Percentiles rank a stretch among this genome's conserved stretches.
These are phyloP conservation scores for Ceratobasidium sp. DNA, from an alignment of 1,284 basidiomycete species.

Conservation along the genomic window DNA sequence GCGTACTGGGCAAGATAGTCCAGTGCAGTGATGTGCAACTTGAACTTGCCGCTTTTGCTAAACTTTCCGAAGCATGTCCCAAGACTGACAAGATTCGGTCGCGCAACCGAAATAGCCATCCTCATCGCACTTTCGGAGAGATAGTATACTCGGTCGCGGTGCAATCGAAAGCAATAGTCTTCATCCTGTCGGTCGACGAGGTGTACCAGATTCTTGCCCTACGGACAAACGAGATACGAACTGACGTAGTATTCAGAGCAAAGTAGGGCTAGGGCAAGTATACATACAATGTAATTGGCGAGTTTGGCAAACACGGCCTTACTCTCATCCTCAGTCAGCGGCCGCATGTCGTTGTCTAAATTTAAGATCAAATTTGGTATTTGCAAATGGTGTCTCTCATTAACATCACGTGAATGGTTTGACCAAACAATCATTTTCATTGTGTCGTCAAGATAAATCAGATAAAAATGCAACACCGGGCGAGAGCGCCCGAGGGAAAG, in stretches of 20 bases:
- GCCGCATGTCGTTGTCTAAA: constrained; percentile 64
- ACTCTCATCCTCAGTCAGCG: constrained; percentile 85
- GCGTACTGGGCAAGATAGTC: constrained; percentile 97
- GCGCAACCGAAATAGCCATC: constrained; percentile 88
- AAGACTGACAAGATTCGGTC: constrained; percentile 90
- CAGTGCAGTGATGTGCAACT: constrained; percentile 92
- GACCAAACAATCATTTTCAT: not conserved
- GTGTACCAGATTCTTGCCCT: constrained; percentile 91
- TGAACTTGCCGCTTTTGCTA: constrained; percentile 97
- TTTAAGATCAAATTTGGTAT: constrained; percentile 37
- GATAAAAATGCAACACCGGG: constrained; percentile 22
- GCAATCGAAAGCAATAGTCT: constrained; percentile 88
- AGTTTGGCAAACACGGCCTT: constrained; percentile 89
- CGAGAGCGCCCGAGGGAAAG: constrained; percentile 30
- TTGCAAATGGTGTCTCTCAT: not conserved
- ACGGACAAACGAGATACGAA: not conserved
- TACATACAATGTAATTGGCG: constrained; percentile 85
- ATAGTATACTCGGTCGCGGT: constrained; percentile 92
- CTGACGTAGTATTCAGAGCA: not conserved
- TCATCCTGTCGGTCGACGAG: constrained; percentile 86
- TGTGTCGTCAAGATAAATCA: not conserved
- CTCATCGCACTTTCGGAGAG: constrained; percentile 94
- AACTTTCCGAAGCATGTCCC: constrained; percentile 99
- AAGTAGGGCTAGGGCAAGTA: not conserved
- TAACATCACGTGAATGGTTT: constrained; percentile 26